These are phyloP conservation scores for Byssochlamys sp. DNA, from an alignment of 2,329 filamentous ascomycete genomes.

Conservation along the genomic window DNA sequence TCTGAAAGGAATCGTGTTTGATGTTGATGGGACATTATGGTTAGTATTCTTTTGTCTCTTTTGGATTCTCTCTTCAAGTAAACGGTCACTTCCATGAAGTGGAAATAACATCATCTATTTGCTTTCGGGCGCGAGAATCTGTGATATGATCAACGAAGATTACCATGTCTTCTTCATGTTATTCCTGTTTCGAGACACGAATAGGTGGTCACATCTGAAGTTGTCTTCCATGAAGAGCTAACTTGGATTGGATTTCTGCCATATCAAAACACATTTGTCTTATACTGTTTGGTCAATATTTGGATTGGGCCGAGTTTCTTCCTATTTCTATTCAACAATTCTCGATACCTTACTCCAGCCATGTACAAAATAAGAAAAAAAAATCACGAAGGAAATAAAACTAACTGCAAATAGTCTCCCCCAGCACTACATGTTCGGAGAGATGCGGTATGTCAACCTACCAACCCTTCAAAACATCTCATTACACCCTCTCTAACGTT, in stretches of 20 bases:
- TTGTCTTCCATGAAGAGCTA: too few species aligned
- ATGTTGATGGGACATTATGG: slow-evolving; percentile 92
- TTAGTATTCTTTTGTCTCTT: slow-evolving; percentile 36
- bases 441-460: slow-evolving; percentile 57
- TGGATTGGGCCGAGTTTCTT: neutral
- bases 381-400: neutral
- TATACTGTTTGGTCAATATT: neutral
- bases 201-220: neutral
- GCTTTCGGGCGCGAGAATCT: too few species aligned
- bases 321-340: neutral
- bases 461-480: neutral
- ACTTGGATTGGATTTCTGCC: neutral
- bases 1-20: slow-evolving; percentile 63
- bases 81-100: neutral
- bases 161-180: too few species aligned
- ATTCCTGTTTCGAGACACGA: neutral
- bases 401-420: slow-evolving; percentile 53
- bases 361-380: neutral
- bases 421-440: slow-evolving; percentile 87
- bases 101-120: too few species aligned
- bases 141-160: too few species aligned
- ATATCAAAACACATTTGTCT: neutral
- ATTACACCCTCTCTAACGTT: neutral
- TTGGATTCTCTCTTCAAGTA: neutral
- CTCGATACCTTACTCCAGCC: neutral